Evolutionary conservation across 371 early-diverging fungal genomes (phyloP).

Genomic region (Rhizopus microsporus): DNA sequence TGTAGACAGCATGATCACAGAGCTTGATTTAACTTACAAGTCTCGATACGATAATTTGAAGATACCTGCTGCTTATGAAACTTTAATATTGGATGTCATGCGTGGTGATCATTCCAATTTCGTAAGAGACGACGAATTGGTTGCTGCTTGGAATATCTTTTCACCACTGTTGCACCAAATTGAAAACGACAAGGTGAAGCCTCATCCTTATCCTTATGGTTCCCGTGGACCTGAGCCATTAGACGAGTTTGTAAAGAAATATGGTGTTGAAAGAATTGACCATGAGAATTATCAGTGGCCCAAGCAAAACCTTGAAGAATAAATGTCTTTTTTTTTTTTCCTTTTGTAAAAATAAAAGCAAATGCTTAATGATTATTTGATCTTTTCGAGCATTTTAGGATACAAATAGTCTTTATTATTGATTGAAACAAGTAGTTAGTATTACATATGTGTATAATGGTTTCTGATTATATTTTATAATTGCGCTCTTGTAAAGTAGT

Average conservation of each 20-base stretch:
- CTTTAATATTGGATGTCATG: slow-evolving; percentile 86
- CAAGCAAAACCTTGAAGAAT: slow-evolving; percentile 17
- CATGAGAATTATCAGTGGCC: slow-evolving; percentile 30
- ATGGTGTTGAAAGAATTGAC: slow-evolving; percentile 47
- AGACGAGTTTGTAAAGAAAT: slow-evolving; percentile 68
- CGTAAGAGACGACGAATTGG: slow-evolving; percentile 94
- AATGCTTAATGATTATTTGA: too few species aligned
- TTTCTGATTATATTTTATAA: too few species aligned
- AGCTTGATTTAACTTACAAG: slow-evolving; percentile 90
- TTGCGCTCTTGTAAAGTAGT: too few species aligned
- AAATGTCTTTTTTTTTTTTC: background rate
- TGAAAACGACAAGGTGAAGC: slow-evolving; percentile 70
- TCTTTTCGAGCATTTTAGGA: too few species aligned
- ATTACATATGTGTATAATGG: too few species aligned
- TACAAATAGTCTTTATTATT: too few species aligned
- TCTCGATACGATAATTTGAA: slow-evolving; percentile 79
- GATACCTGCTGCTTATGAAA: slow-evolving; percentile 97
- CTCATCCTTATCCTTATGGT: slow-evolving; percentile 84
- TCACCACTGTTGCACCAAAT: slow-evolving; percentile 92
- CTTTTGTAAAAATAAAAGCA: too few species aligned
- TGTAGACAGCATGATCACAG: slow-evolving; percentile 73
- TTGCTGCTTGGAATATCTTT: slow-evolving; percentile 96
- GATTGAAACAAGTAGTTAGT: too few species aligned
- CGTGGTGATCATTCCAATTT: slow-evolving; percentile 94
- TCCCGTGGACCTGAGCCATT: slow-evolving; percentile 83